These are phyloP conservation scores for Solanum pennellii DNA, from an alignment of 257 asterid genomes.

Conservation along the genomic window DNA sequence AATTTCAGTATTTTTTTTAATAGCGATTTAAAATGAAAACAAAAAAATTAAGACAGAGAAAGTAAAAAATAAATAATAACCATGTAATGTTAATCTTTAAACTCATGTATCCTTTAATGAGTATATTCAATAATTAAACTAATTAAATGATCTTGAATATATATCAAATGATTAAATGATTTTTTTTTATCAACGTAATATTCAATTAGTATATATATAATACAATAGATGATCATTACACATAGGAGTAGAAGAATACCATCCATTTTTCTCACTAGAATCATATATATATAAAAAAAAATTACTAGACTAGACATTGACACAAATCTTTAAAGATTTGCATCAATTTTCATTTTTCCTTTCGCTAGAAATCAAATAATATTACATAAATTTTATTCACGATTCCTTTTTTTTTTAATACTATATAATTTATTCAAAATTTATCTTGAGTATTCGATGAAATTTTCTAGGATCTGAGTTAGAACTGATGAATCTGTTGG, in stretches of 20 bases:
- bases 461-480: background rate
- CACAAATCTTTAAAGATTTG: background rate
- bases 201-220: background rate
- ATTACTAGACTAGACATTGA: background rate
- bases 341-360: background rate
- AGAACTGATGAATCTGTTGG: background rate
- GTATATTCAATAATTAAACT: background rate
- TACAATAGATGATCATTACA: background rate
- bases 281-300: slow-evolving; percentile 1
- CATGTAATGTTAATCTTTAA: background rate
- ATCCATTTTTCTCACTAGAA: background rate
- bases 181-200: background rate
- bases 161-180: background rate
- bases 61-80: background rate
- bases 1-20: too few species aligned
- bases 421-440: background rate
- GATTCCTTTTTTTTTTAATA: background rate
- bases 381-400: background rate
- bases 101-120: background rate
- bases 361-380: background rate
- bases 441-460: background rate
- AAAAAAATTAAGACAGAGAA: background rate
- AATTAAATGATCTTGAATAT: background rate
- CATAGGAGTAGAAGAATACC: background rate
- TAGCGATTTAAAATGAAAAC: too few species aligned